Evolutionary conservation across 1,284 basidiomycete genomes (phyloP).

Genomic region (Termitomyces sp.): DNA sequence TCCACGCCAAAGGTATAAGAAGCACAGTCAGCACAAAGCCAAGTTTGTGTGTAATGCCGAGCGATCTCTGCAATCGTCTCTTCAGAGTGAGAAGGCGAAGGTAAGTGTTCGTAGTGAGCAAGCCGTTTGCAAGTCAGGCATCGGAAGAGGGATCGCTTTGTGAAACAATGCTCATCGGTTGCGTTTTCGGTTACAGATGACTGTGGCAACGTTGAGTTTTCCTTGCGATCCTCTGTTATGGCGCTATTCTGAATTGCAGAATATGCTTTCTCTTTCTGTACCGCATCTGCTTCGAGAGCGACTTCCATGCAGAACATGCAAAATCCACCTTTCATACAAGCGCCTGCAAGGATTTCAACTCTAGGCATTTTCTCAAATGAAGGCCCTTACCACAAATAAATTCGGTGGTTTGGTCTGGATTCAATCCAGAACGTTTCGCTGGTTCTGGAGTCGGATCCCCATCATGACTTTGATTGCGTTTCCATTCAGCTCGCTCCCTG

Average conservation of each 20-base stretch:
- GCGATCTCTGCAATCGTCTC: constrained; percentile 45
- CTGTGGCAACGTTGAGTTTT: neutral
- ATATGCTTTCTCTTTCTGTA: constrained; percentile 18
- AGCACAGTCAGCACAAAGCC: constrained; percentile 79
- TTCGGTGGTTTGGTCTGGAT: constrained; percentile 60
- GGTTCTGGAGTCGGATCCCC: constrained; percentile 27
- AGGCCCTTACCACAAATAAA: constrained; percentile 61
- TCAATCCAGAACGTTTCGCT: constrained; percentile 39
- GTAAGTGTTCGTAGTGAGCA: constrained; percentile 75
- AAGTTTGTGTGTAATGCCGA: constrained; percentile 50
- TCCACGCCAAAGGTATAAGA: constrained; percentile 73
- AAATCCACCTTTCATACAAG: constrained; percentile 70
- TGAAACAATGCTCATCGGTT: neutral
- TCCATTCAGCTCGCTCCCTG: constrained; percentile 42
- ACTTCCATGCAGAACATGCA: constrained; percentile 74
- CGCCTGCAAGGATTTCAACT: constrained; percentile 23
- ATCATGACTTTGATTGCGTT: constrained; percentile 21
- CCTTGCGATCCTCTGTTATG: constrained; percentile 26
- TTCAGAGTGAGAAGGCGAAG: constrained; percentile 39
- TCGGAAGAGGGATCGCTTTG: constrained; percentile 56
- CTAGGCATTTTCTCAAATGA: neutral
- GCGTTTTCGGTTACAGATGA: neutral
- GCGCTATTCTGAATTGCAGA: constrained; percentile 21
- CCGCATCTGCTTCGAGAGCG: constrained; percentile 41
- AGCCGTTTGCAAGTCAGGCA: constrained; percentile 78